phyloP scores from a whole-genome alignment of 2,329 filamentous ascomycete species.

The Xylariaceae sp. region DNA sequence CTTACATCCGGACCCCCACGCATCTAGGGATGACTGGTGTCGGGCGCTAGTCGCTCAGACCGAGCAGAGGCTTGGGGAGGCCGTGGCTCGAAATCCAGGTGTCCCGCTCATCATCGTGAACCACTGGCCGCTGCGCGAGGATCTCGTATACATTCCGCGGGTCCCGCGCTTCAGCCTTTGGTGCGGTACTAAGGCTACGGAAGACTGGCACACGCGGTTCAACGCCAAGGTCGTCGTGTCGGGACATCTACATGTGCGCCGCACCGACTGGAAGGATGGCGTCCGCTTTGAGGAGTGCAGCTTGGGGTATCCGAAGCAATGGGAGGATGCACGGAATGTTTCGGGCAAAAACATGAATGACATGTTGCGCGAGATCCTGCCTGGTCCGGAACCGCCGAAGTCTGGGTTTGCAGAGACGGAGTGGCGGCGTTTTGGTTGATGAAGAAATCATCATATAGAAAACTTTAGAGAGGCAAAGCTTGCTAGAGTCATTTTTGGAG shows the following conservation, averaged over 20 bases:
- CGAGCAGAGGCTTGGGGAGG: constrained; percentile 41
- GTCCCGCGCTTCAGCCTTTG: constrained; percentile 48
- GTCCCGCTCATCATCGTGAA: constrained; percentile 45
- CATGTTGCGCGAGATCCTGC: constrained; percentile 46
- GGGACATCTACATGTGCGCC: constrained; percentile 47
- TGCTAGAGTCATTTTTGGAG: too few relatives aligned
- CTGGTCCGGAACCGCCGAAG: constrained; percentile 37
- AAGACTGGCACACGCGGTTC: constrained; percentile 47
- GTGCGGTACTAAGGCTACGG: constrained; percentile 47
- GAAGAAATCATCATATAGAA: not conserved
- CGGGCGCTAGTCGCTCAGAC: constrained; percentile 37
- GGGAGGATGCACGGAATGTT: constrained; percentile 40
- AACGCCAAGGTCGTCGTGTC: constrained; percentile 46
- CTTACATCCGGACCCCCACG: constrained; percentile 46
- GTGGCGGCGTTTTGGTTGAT: constrained; percentile 39
- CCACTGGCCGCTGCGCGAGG: constrained; percentile 48
- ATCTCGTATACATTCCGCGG: constrained; percentile 44
- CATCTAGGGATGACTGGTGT: constrained; percentile 46
- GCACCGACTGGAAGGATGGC: constrained; percentile 48
- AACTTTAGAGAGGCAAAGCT: not conserved
- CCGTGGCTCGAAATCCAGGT: constrained; percentile 24
- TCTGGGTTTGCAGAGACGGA: constrained; percentile 32
- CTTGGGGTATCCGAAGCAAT: constrained; percentile 48
- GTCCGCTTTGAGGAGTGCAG: constrained; percentile 48
- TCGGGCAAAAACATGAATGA: constrained; percentile 43